Evolutionary conservation across 164 flowering plant genomes (phyloP), one percentile per base, ranked within the genome.

Genomic region (Nelumbo lutea): DNA sequence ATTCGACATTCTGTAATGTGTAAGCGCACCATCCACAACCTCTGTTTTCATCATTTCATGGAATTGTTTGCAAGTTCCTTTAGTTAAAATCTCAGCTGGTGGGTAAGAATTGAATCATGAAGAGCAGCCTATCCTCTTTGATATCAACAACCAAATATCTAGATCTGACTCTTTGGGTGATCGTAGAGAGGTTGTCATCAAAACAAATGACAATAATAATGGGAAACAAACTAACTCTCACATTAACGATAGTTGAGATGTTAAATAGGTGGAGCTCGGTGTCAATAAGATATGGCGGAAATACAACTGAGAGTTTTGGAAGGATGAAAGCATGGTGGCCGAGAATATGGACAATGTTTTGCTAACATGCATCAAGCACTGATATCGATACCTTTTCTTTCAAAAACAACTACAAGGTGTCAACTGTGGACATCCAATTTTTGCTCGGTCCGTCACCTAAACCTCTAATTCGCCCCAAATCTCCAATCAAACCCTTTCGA

Each of bases 261-360:
- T 11, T 13, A 4, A 50, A 13, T 13, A 50, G 8, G 8, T 50
- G 8, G 53, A 53, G 15, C 57, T 4, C 57, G 57, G n/a, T 14
- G 14, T 4, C 5, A 7, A 7, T 53, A 53, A 53, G 15, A 9
- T 11, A 53, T 53, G 57, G 57, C 10, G 14, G 57, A 15, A 53
- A 11, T 53, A 14, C 14, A 80, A 82, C 66, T 80, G 75, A 44
- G 81, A n/a, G 15, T 83, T 80, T 62, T 68, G 79, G 73, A 71
- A 75, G 6, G 81, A 75, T 48, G 64, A 56, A 48, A 67, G 64
- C 1, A 55, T 43, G 70, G 58, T 48, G 9, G 60, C 61, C 42
- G 53, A 4, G 14, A 4, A 39, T 39, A 59, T 59, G 5, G 60
- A 47, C 14, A 39, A 8, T 13, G 6, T 14, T 14, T n/a, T 51